Base-by-base conservation (phyloP, 2,329 filamentous ascomycete species). In the Diaporthe sp. region DNA sequence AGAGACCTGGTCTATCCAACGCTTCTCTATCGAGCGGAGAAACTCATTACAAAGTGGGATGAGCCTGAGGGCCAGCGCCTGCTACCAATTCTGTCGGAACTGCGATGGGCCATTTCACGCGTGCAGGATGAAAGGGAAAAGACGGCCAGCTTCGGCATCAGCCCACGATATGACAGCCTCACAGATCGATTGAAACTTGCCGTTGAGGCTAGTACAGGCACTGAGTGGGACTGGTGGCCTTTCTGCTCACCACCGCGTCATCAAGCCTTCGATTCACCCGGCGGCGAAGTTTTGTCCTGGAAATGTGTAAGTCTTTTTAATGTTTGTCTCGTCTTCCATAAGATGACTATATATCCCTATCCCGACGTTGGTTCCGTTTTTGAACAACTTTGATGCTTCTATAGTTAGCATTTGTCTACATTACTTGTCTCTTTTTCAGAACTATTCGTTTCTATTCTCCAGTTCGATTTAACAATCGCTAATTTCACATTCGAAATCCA, bases 181-280 rank as follows among this genome's bases (percentile, higher is more conserved):
- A 30, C 33, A 38, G 55, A 35, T 58, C 33, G 55, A 35, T 57
- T 57, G 28, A 57, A 57, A 10, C 54, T 57, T 35, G 54, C 30
- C 17, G 19, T 57, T 57, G 54, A 57, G 28, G 33, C 30, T 25
- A 58, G 55, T 38, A 58, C 55, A 35, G 33, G 55, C 19, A 10
- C 30, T n/a, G 17, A 35, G n/a, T 58, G 55, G 55, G 55, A 58
- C 19, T 58, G 55, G 55, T 38, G 55, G 55, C 55, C 30, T n/a
- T 35, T 58, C 55, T 38, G 30, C 55, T 15, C 55, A n/a, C 55
- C 55, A 12, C 19, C 33, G 30, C 33, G 55, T 22, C 19, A 58
- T 38, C 30, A 38, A 58, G 33, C 55, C n/a, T 38, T n/a, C 8
- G 38, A 13, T 19, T 12, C 33, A 28, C 22, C 47, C 4, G 47